Evolutionary conservation across 2,329 filamentous ascomycete genomes (phyloP).

Genomic region (Magnaporthales sp.): DNA sequence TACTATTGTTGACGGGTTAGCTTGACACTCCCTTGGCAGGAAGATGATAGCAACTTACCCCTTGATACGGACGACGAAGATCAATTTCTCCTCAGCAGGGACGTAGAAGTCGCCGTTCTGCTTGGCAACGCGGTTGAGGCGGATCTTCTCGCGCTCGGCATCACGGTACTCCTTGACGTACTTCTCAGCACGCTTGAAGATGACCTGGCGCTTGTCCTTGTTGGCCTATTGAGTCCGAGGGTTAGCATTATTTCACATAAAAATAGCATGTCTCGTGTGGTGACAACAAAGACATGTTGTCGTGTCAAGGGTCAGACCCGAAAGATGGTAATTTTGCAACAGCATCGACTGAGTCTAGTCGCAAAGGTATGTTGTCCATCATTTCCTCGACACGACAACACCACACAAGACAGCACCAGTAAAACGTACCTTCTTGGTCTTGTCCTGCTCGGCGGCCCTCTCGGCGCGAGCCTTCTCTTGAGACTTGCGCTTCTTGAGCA

Average conservation of each 20-base stretch:
- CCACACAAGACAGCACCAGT: background rate
- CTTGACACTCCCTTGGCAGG: conserved; percentile 7
- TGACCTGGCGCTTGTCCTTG: conserved; percentile 97
- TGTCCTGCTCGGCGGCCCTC: conserved; percentile 67
- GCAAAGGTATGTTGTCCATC: conserved; percentile 84
- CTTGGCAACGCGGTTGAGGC: conserved; percentile 82
- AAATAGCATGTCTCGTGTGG: conserved; percentile 3
- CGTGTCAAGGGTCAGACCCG: conserved; percentile 69
- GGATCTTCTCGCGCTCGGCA: conserved; percentile 96
- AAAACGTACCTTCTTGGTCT: conserved; percentile 76
- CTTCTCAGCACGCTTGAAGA: conserved; percentile 99
- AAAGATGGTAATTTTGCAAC: conserved; percentile 99
- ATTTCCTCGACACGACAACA: conserved; percentile 36
- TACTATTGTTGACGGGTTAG: conserved; percentile 48
- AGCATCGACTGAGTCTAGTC: conserved; percentile 98
- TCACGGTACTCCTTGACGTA: conserved; percentile 99
- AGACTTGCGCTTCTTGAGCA: conserved; percentile 99
- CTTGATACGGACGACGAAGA: conserved; percentile 99
- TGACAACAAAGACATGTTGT: background rate
- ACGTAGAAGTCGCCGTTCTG: conserved; percentile 90
- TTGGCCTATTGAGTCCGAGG: conserved; percentile 55
- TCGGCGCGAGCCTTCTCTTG: conserved; percentile 98
- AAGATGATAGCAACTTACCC: conserved; percentile 43
- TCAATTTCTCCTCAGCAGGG: conserved; percentile 87
- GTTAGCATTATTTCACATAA: conserved; percentile 25